phyloP scores from a whole-genome alignment of 345 rosid species.

The Clausena lansium region DNA sequence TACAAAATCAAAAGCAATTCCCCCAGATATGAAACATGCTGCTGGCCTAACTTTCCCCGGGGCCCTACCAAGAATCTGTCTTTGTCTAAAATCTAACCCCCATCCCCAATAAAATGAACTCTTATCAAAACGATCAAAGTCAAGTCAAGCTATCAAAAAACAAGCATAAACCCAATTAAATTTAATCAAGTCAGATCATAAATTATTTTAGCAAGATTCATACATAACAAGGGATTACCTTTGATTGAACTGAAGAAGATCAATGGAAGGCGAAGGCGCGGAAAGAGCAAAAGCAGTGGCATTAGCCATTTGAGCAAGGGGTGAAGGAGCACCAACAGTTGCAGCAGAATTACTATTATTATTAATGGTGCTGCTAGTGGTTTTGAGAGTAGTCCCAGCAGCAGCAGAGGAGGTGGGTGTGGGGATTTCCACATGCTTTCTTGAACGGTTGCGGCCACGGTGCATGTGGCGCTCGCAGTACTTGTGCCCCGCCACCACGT shows the following conservation, averaged over 20 bases:
- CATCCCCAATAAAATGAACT: neutral
- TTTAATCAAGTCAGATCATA: neutral
- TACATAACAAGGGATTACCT: constrained; percentile 33
- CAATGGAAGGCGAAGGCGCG: constrained; percentile 51
- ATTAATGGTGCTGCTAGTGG: neutral
- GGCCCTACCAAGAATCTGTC: constrained; percentile 27
- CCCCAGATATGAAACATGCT: constrained; percentile 25
- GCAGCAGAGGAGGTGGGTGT: constrained; percentile 34
- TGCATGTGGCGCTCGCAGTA: constrained; percentile 99
- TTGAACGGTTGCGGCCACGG: constrained; percentile 99
- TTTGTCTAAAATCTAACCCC: constrained; percentile 1
- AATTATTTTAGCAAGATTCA: neutral
- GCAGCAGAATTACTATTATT: neutral
- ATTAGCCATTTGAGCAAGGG: constrained; percentile 32
- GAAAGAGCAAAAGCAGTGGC: constrained; percentile 46
- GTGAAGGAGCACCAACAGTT: constrained; percentile 15
- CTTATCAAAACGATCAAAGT: neutral
- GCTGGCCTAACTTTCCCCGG: constrained; percentile 8
- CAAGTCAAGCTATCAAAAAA: neutral
- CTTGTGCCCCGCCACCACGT: constrained; percentile 82
- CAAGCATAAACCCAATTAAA: neutral
- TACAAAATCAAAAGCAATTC: constrained; percentile 45
- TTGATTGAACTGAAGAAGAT: constrained; percentile 53
- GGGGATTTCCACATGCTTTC: constrained; percentile 99
- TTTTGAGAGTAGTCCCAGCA: constrained; percentile 2